Evolutionary conservation across 176 grass and related monocot genomes (phyloP).

Genomic region (Tillandsia fasciculata): DNA sequence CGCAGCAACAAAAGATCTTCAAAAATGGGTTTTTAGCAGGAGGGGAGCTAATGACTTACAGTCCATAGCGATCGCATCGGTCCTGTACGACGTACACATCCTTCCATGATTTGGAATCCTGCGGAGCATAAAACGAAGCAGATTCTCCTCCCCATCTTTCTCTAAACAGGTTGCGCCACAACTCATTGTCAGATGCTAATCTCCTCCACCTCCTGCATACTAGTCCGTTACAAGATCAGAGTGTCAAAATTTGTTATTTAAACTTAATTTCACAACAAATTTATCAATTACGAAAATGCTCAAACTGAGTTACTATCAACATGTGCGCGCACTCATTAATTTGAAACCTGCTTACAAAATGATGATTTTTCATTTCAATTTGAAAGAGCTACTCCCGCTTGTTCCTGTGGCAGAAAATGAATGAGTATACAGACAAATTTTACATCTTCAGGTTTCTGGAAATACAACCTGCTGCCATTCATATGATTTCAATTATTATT

Average conservation of each 20-base stretch:
- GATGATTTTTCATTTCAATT: too few species aligned
- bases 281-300: not conserved
- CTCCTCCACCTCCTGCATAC: conserved; percentile 77
- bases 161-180: conserved; percentile 66
- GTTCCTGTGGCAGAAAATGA: too few species aligned
- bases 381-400: too few species aligned
- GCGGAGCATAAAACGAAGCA: conserved; percentile 57
- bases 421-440: too few species aligned
- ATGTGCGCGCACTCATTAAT: too few species aligned
- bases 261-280: not conserved
- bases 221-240: conserved; percentile 6
- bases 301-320: too few species aligned
- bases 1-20: not conserved
- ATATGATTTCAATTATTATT: too few species aligned
- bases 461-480: too few species aligned
- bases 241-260: not conserved
- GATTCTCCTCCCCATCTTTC: conserved; percentile 53
- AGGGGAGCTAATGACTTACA: conserved; percentile 32
- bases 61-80: conserved; percentile 66
- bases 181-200: conserved; percentile 57
- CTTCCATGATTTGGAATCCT: conserved; percentile 59
- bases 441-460: too few species aligned
- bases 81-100: conserved; percentile 70
- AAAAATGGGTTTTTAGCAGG: not conserved
- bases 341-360: too few species aligned